These are phyloP conservation scores for Fusarium pseudoanthophilum DNA, from an alignment of 2,329 filamentous ascomycete species.

Conservation along the genomic window DNA sequence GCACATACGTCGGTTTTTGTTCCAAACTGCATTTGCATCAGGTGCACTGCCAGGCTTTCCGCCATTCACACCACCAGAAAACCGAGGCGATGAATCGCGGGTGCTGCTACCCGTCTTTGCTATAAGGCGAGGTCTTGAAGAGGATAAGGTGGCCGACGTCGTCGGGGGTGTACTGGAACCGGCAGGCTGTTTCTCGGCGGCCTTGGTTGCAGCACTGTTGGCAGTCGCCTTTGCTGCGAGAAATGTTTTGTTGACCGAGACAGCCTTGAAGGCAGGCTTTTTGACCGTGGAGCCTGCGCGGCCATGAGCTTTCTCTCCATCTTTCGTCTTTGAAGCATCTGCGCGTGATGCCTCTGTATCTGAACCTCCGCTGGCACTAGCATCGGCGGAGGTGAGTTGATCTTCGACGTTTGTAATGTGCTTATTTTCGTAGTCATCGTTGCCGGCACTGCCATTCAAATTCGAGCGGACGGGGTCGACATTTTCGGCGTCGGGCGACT, in stretches of 20 bases:
- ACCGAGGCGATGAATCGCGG: slow-evolving; percentile 61
- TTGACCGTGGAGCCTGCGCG: slow-evolving; percentile 71
- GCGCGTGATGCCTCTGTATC: slow-evolving; percentile 78
- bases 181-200: slow-evolving; percentile 61
- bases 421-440: slow-evolving; percentile 66
- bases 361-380: slow-evolving; percentile 78
- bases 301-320: slow-evolving; percentile 68
- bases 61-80: slow-evolving; percentile 61
- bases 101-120: slow-evolving; percentile 76
- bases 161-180: slow-evolving; percentile 60
- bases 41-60: slow-evolving; percentile 70
- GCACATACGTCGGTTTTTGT: slow-evolving; percentile 82
- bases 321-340: slow-evolving; percentile 64
- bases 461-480: slow-evolving; percentile 56
- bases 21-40: slow-evolving; percentile 83
- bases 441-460: slow-evolving; percentile 62
- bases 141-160: slow-evolving; percentile 58
- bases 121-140: slow-evolving; percentile 76
- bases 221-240: slow-evolving; percentile 74
- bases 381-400: slow-evolving; percentile 70
- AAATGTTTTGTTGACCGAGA: slow-evolving; percentile 87
- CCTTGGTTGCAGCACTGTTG: slow-evolving; percentile 58
- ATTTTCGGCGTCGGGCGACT: slow-evolving; percentile 58
- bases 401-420: slow-evolving; percentile 68
- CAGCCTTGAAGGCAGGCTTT: slow-evolving; percentile 84